These are phyloP conservation scores for Vaccinium vitisidaea DNA, from an alignment of 148 eudicot species.

Conservation along the genomic window DNA sequence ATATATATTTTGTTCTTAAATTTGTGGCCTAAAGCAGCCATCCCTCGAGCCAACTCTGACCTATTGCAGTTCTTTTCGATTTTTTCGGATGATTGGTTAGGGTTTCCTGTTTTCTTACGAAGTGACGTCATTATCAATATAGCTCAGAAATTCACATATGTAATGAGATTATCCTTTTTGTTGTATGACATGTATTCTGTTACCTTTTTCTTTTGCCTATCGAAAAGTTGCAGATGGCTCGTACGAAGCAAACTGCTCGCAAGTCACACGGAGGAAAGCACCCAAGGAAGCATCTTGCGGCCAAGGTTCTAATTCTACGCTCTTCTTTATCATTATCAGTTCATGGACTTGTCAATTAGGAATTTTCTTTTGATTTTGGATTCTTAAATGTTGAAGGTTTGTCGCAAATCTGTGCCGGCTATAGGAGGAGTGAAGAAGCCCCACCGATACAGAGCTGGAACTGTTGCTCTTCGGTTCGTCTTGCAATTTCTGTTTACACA, in stretches of 20 bases:
- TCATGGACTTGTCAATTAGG: background rate
- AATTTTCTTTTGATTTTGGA: background rate
- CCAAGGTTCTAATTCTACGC: background rate
- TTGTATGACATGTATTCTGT: background rate
- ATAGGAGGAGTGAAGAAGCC: conserved; percentile 10
- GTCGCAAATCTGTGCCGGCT: background rate
- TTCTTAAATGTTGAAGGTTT: background rate
- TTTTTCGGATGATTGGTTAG: no score
- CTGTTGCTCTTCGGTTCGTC: conserved; percentile 15
- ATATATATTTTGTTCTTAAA: no score
- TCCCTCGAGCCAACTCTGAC: no score
- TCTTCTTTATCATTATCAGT: background rate
- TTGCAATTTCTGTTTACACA: background rate
- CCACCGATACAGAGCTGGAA: conserved; percentile 5
- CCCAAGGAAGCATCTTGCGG: background rate
- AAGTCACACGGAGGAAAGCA: conserved; percentile 5
- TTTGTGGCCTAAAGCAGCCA: no score
- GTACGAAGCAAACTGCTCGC: conserved; percentile 10
- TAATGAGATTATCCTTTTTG: no score
- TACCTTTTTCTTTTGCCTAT: background rate
- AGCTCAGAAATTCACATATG: no score
- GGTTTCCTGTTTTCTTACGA: no score
- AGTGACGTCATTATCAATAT: no score
- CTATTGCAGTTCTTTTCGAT: no score
- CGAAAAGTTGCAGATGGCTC: background rate